Conservation (phyloP, 768 basidiomycete species). For the Tubosaeta sp. region DNA sequence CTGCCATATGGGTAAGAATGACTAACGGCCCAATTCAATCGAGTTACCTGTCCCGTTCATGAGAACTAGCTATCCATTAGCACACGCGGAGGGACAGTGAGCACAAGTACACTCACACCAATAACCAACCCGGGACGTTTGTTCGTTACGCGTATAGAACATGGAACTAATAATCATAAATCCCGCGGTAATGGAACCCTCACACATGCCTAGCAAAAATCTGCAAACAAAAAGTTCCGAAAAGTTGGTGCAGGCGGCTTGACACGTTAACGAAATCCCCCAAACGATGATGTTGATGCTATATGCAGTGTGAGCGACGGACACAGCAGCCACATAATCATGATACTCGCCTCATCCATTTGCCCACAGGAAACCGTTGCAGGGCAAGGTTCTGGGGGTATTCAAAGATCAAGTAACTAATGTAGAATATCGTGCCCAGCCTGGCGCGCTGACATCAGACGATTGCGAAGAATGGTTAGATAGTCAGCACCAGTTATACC, state of each 20-base stretch:
- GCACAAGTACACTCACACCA: conserved; percentile 53
- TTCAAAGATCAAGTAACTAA: conserved; percentile 67
- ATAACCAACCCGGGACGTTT: conserved; percentile 65
- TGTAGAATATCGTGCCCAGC: conserved; percentile 74
- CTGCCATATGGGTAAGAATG: conserved; percentile 29
- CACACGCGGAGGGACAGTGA: neutral
- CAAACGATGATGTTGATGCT: conserved; percentile 67
- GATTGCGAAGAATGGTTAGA: neutral
- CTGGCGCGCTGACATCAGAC: conserved; percentile 30
- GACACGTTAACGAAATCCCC: conserved; percentile 54
- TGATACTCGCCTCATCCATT: conserved; percentile 66
- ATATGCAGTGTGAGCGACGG: neutral
- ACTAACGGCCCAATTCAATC: neutral
- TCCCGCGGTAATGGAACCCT: conserved; percentile 67
- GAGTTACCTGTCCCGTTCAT: conserved; percentile 69
- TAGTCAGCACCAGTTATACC: conserved; percentile 58
- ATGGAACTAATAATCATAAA: conserved; percentile 74
- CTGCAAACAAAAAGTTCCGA: conserved; percentile 59
- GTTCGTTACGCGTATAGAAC: conserved; percentile 74
- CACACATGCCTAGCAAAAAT: conserved; percentile 66
- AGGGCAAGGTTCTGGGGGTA: conserved; percentile 72
- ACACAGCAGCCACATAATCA: neutral
- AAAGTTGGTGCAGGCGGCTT: conserved; percentile 72
- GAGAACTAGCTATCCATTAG: conserved; percentile 40
- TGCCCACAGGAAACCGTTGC: conserved; percentile 70